Evolutionary conservation across 306 rosid genomes (phyloP).

Genomic region (Prinsepia uniflora): DNA sequence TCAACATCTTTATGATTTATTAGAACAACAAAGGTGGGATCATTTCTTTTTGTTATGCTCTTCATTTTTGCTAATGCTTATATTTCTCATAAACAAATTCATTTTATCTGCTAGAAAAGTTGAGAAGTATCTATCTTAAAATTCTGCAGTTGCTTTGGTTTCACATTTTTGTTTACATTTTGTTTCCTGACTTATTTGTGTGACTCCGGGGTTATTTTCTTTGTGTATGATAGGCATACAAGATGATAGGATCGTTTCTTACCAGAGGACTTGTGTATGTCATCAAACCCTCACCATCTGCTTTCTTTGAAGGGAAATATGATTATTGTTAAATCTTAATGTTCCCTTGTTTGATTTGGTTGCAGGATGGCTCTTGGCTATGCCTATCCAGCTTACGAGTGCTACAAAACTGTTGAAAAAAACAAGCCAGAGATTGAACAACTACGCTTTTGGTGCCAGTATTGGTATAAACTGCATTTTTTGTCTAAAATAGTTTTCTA

Average conservation of each 20-base stretch:
- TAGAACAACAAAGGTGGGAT: background rate
- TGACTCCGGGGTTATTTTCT: slow-evolving; percentile 24
- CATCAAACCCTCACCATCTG: slow-evolving; percentile 4
- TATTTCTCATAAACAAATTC: too few species aligned
- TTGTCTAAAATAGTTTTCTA: slow-evolving; percentile 3
- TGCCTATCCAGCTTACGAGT: slow-evolving; percentile 94
- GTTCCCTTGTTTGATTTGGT: slow-evolving; percentile 7
- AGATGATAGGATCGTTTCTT: slow-evolving; percentile 82
- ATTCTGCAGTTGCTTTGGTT: slow-evolving; percentile 2
- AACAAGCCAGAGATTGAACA: slow-evolving; percentile 78
- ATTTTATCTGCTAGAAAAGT: background rate
- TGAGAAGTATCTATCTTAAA: background rate
- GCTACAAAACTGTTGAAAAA: slow-evolving; percentile 79
- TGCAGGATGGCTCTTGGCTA: slow-evolving; percentile 83
- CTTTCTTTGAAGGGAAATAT: slow-evolving; percentile 3
- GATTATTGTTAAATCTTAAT: slow-evolving; percentile 11
- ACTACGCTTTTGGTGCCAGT: slow-evolving; percentile 94
- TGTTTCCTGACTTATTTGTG: slow-evolving; percentile 9
- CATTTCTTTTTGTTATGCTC: background rate
- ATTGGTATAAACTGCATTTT: slow-evolving; percentile 47
- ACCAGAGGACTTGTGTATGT: slow-evolving; percentile 87
- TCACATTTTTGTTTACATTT: background rate
- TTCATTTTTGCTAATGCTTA: background rate
- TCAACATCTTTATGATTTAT: background rate
- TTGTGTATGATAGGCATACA: slow-evolving; percentile 42